Evolutionary conservation across 345 rosid species (phyloP), one percentile per base, ranked within the genome.

Genomic region (Hypericum perforatum): DNA sequence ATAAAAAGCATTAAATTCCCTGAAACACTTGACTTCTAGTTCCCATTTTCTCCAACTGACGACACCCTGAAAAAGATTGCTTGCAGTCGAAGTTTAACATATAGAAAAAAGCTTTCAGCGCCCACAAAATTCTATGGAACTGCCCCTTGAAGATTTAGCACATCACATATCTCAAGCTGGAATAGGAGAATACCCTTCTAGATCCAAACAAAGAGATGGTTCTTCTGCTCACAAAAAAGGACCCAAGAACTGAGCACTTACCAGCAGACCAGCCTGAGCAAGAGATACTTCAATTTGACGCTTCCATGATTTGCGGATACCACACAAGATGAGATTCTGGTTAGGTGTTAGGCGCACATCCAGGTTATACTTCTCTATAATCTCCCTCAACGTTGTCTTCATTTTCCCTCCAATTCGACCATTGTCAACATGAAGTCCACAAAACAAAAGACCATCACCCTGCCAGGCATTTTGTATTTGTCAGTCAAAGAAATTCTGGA

Each of bases 191-290:
- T 6, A 7, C 9, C 40, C 11, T 0, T 14, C 56, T 10, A 46
- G 22, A 13, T n/a, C 50, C 14, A 46, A 13, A 46, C 13, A 13
- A 36, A 36, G 41, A 5, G 4, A 16, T 39, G 36, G 53, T 49
- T 7, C 22, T 6, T 7, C 58, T 53, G 15, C 61, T 45, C 37
- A 47, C n/a, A 37, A 53, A 52, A 29, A 37, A 7, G 5, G 15
- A 46, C 6, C 10, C 15, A 12, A 13, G 7, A 10, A 5, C 32
- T 1, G 14, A 61, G 9, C 43, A 36, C 78, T 75, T 77, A 87
- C 98, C 88, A 88, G 78, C 50, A 92, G 78, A 65, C 98, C 95
- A 37, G 85, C 96, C 71, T 88, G 98, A 45, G 94, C 88, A 59
- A 92, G 96, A 65, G 72, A 73, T 49, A 82, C 76, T 44, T 94